These are phyloP conservation scores for Colletotrichum lini DNA, from an alignment of 2,329 filamentous ascomycete species.

Conservation along the genomic window DNA sequence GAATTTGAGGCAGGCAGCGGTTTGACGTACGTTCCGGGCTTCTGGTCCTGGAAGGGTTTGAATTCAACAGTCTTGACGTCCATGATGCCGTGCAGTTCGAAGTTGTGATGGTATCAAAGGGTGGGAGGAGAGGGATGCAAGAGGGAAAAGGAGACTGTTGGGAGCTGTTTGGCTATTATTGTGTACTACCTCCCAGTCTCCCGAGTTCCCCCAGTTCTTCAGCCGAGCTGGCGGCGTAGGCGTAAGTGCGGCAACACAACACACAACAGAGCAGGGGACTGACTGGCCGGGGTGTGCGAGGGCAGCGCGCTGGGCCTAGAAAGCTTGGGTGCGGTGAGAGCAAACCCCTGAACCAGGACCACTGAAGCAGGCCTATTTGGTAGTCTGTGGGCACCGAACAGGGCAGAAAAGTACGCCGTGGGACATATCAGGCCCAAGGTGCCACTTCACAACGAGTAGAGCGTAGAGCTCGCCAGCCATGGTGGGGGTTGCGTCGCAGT, in stretches of 20 bases:
- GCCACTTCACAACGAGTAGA: constrained; percentile 1
- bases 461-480: constrained; percentile 20
- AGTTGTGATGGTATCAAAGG: constrained; percentile 25
- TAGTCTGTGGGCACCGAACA: too few relatives aligned
- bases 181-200: neutral
- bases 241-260: constrained; percentile 2
- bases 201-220: neutral
- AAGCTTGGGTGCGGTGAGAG: constrained; percentile 26
- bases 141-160: constrained; percentile 42
- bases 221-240: neutral
- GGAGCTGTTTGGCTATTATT: constrained; percentile 30
- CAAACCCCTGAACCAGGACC: neutral
- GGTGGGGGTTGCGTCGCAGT: constrained; percentile 28
- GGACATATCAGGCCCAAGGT: constrained; percentile 12
- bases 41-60: constrained; percentile 93
- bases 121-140: constrained; percentile 6
- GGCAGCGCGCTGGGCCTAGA: constrained; percentile 11
- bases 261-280: neutral
- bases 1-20: constrained; percentile 42
- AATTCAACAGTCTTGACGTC: constrained; percentile 82
- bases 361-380: constrained; percentile 11
- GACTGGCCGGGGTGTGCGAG: constrained; percentile 6
- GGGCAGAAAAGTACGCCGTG: constrained; percentile 2
- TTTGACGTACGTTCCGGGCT: constrained; percentile 93
- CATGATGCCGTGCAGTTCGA: constrained; percentile 67